These are phyloP conservation scores for Malus fusca DNA, from an alignment of 306 rosid genomes.

Conservation along the genomic window DNA sequence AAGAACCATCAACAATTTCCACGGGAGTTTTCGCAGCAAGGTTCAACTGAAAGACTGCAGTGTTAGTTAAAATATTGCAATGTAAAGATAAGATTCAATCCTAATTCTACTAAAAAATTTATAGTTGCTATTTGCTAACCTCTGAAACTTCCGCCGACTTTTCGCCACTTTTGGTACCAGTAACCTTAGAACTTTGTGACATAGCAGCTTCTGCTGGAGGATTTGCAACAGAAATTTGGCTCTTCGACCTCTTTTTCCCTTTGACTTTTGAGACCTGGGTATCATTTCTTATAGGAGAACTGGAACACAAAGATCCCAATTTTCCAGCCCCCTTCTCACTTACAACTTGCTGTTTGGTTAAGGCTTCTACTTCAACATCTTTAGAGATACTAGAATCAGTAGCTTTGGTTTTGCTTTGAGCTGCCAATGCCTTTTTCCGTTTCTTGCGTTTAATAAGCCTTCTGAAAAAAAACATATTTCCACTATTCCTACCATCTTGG, in stretches of 20 bases:
- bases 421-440: constrained; percentile 23
- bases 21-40: constrained; percentile 11
- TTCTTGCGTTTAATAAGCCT: constrained; percentile 24
- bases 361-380: constrained; percentile 14
- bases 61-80: constrained; percentile 35
- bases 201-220: constrained; percentile 21
- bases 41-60: constrained; percentile 43
- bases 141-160: constrained; percentile 13
- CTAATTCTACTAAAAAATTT: neutral
- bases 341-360: constrained; percentile 17
- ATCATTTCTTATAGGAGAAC: constrained; percentile 7
- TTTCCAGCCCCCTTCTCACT: constrained; percentile 14
- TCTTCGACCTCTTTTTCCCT: constrained; percentile 29
- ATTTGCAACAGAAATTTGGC: constrained; percentile 21
- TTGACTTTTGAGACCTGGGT: constrained; percentile 25
- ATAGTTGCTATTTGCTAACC: constrained; percentile 34
- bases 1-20: constrained; percentile 27
- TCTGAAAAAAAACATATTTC: neutral
- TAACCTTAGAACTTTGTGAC: constrained; percentile 22
- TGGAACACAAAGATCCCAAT: constrained; percentile 5
- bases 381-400: constrained; percentile 17
- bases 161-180: constrained; percentile 16
- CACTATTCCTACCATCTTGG: constrained; percentile 9
- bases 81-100: neutral
- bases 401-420: constrained; percentile 20